These are phyloP conservation scores for Venturia effusa DNA, from an alignment of 2,329 filamentous ascomycete genomes.

Conservation along the genomic window DNA sequence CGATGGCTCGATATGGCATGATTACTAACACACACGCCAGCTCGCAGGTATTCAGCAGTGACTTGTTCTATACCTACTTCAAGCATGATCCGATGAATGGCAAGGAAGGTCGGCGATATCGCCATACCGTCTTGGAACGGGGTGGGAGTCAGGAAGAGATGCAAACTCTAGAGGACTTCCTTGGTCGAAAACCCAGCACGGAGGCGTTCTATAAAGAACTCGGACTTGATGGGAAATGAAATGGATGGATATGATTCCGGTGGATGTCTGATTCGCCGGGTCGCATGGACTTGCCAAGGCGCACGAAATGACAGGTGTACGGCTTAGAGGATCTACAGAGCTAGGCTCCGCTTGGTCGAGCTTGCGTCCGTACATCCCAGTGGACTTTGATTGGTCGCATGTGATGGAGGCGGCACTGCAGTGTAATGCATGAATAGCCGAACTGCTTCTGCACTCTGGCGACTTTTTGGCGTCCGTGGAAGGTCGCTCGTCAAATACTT, in stretches of 20 bases:
- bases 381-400: not conserved
- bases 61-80: constrained; percentile 80
- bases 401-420: not conserved
- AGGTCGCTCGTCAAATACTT: too few relatives aligned
- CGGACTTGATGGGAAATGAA: constrained; percentile 34
- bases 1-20: not conserved
- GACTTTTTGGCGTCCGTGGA: not conserved
- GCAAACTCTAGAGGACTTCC: constrained; percentile 65
- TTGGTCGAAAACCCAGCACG: constrained; percentile 63
- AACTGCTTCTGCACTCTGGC: not conserved
- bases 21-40: constrained; percentile 20
- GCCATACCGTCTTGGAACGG: constrained; percentile 66
- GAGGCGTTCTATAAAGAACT: constrained; percentile 75
- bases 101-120: constrained; percentile 62
- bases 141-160: constrained; percentile 75
- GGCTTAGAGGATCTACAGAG: not conserved
- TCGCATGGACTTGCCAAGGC: not conserved
- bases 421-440: not conserved
- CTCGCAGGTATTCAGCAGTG: constrained; percentile 69
- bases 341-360: not conserved
- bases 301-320: not conserved
- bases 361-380: not conserved
- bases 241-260: too few relatives aligned
- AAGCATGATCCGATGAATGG: constrained; percentile 68
- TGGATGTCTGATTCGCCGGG: not conserved